A percentile compares a stretch with the other conserved stretches of the same genome.
Conservation (phyloP, 805 yeast genomes). For the Kluyveromyces starmeri region DNA sequence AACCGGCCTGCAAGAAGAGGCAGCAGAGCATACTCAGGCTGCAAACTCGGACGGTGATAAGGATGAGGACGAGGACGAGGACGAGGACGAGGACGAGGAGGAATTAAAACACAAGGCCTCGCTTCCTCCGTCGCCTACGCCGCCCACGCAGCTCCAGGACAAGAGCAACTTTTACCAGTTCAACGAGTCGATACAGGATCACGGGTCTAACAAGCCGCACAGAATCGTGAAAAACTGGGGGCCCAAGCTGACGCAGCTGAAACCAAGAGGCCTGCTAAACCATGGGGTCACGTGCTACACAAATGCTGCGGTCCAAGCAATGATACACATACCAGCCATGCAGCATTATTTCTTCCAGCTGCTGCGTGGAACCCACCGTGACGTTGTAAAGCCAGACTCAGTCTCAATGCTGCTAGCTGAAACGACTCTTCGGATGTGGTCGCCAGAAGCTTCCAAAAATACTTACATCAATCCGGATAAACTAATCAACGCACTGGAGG, state of each 20-base stretch:
- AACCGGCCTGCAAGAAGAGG: constrained; percentile 26
- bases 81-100: constrained; percentile 27
- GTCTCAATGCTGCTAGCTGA: constrained; percentile 63
- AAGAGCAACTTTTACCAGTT: constrained; percentile 45
- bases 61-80: constrained; percentile 23
- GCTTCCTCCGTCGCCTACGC: constrained; percentile 6
- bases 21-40: constrained; percentile 21
- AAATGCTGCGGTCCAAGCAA: constrained; percentile 87
- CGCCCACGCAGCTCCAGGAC: constrained; percentile 36
- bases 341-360: constrained; percentile 74
- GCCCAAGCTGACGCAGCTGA: constrained; percentile 34
- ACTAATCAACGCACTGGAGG: constrained; percentile 61
- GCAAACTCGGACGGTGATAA: not conserved
- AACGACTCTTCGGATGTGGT: constrained; percentile 63
- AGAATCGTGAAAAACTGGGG: constrained; percentile 68
- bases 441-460: constrained; percentile 34
- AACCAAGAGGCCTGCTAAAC: constrained; percentile 68
- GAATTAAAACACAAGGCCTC: constrained; percentile 25
- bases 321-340: constrained; percentile 85
- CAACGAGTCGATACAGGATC: constrained; percentile 49
- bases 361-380: constrained; percentile 41
- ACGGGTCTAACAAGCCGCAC: constrained; percentile 51
- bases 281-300: constrained; percentile 96
- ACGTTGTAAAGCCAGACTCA: constrained; percentile 41
- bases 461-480: constrained; percentile 66